phyloP scores from a whole-genome alignment of 116 monocot species.

The Cymodocea nodosa region DNA sequence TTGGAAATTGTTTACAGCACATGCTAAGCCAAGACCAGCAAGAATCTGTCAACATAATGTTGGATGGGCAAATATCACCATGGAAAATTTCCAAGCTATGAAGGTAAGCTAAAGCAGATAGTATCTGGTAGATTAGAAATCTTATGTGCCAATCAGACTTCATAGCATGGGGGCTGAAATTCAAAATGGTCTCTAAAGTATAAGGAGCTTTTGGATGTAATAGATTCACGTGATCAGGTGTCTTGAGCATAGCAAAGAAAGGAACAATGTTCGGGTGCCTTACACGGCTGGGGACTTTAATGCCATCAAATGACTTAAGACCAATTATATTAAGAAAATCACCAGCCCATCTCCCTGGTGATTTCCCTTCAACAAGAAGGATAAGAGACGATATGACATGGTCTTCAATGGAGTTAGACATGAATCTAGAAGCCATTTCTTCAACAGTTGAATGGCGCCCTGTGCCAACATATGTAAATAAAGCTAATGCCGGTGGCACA shows the following conservation, averaged over 20 bases:
- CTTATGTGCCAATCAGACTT: conserved; percentile 81
- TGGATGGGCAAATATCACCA: conserved; percentile 66
- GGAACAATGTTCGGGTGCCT: conserved; percentile 88
- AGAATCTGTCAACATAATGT: conserved; percentile 51
- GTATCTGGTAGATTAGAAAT: conserved; percentile 73
- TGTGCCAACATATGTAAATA: conserved; percentile 20
- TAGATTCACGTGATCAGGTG: conserved; percentile 32
- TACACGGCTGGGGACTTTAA: conserved; percentile 17
- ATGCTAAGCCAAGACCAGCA: conserved; percentile 69
- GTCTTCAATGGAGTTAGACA: conserved; percentile 49
- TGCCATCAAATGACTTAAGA: conserved; percentile 31
- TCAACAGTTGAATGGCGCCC: conserved; percentile 27
- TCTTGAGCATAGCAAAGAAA: conserved; percentile 44
- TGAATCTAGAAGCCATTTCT: conserved; percentile 26
- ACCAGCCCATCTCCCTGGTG: conserved; percentile 18
- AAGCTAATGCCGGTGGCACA: conserved; percentile 16
- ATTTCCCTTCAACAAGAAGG: conserved; percentile 38
- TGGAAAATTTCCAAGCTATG: conserved; percentile 64
- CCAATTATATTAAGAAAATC: conserved; percentile 59
- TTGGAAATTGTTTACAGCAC: conserved; percentile 19
- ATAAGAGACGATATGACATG: conserved; percentile 63
- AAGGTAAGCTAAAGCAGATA: conserved; percentile 60
- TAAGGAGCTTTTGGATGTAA: conserved; percentile 58
- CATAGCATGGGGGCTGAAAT: conserved; percentile 61
- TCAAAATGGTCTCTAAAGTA: conserved; percentile 61